Conservation (phyloP, 441 rosid species). For the Corymbia citriodora region DNA sequence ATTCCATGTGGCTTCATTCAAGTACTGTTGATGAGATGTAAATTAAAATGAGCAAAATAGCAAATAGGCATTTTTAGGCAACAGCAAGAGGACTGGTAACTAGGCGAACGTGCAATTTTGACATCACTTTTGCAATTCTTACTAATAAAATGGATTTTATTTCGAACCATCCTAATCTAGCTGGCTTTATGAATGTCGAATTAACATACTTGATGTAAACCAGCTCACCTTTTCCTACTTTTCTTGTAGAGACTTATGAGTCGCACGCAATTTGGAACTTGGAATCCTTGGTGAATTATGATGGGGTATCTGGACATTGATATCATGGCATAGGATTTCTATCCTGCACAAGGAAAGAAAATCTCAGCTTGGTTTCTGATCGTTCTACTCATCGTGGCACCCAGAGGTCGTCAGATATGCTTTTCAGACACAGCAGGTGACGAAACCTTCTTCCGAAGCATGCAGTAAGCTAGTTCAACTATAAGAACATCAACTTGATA, state of each 20-base stretch:
- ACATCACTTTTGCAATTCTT: too few species aligned
- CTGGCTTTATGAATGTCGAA: neutral
- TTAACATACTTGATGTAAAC: neutral
- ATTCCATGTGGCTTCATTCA: too few species aligned
- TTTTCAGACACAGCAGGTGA: neutral
- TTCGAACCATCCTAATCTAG: neutral
- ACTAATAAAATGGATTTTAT: neutral
- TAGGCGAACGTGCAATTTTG: too few species aligned
- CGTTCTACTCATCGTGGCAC: neutral
- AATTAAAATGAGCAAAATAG: too few species aligned
- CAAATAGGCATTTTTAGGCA: too few species aligned
- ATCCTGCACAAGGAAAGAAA: slow-evolving; percentile 35
- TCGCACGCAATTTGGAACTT: slow-evolving; percentile 68
- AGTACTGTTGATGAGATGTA: too few species aligned
- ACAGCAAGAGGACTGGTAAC: too few species aligned
- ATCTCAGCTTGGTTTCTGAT: neutral
- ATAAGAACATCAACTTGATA: too few species aligned
- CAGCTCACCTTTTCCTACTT: slow-evolving; percentile 78
- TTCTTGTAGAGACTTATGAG: slow-evolving; percentile 66
- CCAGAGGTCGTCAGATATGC: slow-evolving; percentile 7
- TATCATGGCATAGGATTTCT: slow-evolving; percentile 79
- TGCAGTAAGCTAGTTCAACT: neutral
- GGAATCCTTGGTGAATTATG: slow-evolving; percentile 55
- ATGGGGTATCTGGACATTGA: slow-evolving; percentile 57
- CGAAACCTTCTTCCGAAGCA: neutral